Base-by-base conservation (phyloP, 805 yeast species). In the Teunomyces panamensis region DNA sequence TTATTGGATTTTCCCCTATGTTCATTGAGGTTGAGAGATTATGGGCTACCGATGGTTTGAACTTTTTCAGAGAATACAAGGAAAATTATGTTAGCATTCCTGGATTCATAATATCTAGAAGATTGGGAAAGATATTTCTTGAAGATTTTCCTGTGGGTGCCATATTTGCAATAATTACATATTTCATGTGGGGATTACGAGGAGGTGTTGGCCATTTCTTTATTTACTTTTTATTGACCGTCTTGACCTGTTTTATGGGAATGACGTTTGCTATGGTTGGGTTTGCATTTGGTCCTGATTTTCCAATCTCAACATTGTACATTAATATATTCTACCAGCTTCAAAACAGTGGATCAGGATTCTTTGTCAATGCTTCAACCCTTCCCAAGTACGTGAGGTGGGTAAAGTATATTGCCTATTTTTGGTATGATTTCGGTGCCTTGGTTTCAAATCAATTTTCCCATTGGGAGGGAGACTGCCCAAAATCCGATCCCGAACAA, bases 361-460 rank as follows among this genome's bases (percentile, higher is more conserved):
- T 80, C 64, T 88, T 85, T 58, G 86, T 84, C 17, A 87, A 88
- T 62, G 80, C 90, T 0, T 70, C 73, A 6, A 74, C 80, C 1
- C 76, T 88, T 82, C 96, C 96, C 0, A 95, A 87, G 1, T 89
- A 89, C 57, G 95, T 89, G 7, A 73, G 89, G 30, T 89, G 96
- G 96, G 77, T 84, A 4, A 87, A 85, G 59, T 89, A 86, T 63
- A 69, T 84, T 48, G 84, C 92, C 0, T 86, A 79, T 59, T 74
- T 85, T 45, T 89, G 91, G 88, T 89, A 85, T 59, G 84, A 83
- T 0, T 86, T 85, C 64, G 94, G 94, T 2, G 83, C 83, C 1
- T 57, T 84, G 48, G 57, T 77, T 35, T 75, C 90, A 0, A 85
- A 83, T 58, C 84, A 87, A 55, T 89, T 79, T 59, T 71, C 85